phyloP scores from a whole-genome alignment of 73 alveolate genomes.

The Blepharisma stoltei region DNA sequence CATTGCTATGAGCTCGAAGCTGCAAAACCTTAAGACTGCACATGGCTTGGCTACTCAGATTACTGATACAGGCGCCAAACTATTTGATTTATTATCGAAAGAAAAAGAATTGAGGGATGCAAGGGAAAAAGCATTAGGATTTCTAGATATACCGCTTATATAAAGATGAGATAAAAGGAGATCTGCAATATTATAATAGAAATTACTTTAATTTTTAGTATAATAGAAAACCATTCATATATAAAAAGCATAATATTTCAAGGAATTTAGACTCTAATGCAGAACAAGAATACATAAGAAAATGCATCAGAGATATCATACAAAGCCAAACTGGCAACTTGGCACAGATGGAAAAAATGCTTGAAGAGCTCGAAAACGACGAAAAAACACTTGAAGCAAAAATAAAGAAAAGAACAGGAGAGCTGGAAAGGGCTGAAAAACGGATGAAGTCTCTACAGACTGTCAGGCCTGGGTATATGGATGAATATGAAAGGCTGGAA shows the following conservation, averaged over 20 bases:
- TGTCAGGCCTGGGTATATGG: conserved; percentile 80
- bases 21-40: conserved; percentile 69
- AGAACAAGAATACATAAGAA: conserved; percentile 79
- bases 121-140: conserved; percentile 87
- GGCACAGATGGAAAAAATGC: conserved; percentile 81
- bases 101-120: conserved; percentile 92
- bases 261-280: conserved; percentile 62
- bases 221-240: neutral
- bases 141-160: too few species aligned
- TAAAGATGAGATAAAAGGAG: neutral
- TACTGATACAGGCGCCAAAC: conserved; percentile 86
- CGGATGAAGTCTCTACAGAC: conserved; percentile 77
- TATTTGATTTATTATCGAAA: conserved; percentile 89
- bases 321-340: conserved; percentile 76
- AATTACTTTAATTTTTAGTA: neutral
- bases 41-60: conserved; percentile 82
- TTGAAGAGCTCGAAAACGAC: conserved; percentile 78
- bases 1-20: conserved; percentile 49
- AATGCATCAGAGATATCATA: conserved; percentile 69
- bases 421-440: conserved; percentile 90
- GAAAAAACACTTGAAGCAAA: conserved; percentile 77
- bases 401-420: conserved; percentile 77
- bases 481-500: conserved; percentile 66
- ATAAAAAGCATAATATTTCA: conserved; percentile 41
- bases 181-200: neutral